Evolutionary conservation across 768 basidiomycete species (phyloP), one percentile per base, ranked within the genome.

Genomic region (Galerina marginata): DNA sequence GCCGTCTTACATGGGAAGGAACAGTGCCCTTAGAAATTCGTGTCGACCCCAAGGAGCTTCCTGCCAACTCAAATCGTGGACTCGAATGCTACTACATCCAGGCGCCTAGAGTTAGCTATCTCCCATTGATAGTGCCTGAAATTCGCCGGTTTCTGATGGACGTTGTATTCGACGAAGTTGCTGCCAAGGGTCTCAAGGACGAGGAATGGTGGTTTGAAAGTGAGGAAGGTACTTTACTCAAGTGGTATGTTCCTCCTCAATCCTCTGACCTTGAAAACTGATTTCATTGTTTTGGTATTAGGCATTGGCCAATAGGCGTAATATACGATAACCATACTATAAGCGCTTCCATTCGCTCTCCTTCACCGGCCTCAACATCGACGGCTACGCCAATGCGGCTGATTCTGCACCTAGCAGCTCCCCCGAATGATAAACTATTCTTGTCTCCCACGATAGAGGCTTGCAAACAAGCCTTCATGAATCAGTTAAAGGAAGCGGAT

Each of bases 171-270:
- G 94, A 97, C 70, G 95, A 96, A 68, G 82, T 85, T 38, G 88
- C 90, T 33, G 87, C 87, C 4, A 88, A 88, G 61, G 67, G 81
- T 9, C 75, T 96, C 60, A 91, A 91, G 69, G 93, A 95, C 65
- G 91, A 93, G 58, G 92, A 96, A 54, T 95, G 96, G 92, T 99
- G 96, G 97, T 97, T 99, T 73, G 95, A 97, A 75, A 91, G 88
- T 62, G 91, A 92, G 54, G 90, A 88, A 65, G 92, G 93, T 33
- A 85, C 82, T 6, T 71, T 92, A 50, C 81, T 96, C 67, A 93
- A 95, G 77, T 98, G 96, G 96, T 96, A 58, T 62, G 86, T 81
- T 51, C 40, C 26, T 36, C 7, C 14, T 7, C 26, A 33, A n/a
- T 33, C 14, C 15, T 29, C n/a, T 25, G 5, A 33, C 20, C 37